Percentiles rank a stretch among this genome's conserved stretches.
These are phyloP conservation scores for Stachybotrys echinatus DNA, from an alignment of 2,329 filamentous ascomycete genomes.

Conservation along the genomic window DNA sequence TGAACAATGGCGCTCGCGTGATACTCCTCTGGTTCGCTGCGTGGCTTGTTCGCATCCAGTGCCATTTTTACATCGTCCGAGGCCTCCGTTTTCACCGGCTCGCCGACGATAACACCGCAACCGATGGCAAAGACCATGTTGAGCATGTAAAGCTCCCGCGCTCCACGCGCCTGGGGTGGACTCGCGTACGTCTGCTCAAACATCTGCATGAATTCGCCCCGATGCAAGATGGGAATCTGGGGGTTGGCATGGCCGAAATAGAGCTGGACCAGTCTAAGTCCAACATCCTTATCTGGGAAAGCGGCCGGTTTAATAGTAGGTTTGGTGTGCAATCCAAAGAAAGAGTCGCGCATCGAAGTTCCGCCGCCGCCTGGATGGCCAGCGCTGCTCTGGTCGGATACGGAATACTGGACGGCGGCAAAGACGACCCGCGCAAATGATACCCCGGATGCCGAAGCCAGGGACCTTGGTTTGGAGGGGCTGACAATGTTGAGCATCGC, in stretches of 20 bases:
- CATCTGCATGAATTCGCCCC: slow-evolving; percentile 82
- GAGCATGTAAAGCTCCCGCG: slow-evolving; percentile 84
- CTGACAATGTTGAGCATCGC: slow-evolving; percentile 72
- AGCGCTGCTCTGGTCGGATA: slow-evolving; percentile 53
- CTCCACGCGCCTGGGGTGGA: slow-evolving; percentile 60
- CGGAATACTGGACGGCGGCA: slow-evolving; percentile 76
- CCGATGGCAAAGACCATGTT: slow-evolving; percentile 98
- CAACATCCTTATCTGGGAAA: slow-evolving; percentile 76
- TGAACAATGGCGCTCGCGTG: slow-evolving; percentile 92
- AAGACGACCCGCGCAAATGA: slow-evolving; percentile 94
- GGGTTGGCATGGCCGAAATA: slow-evolving; percentile 97
- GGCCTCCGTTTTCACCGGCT: slow-evolving; percentile 46
- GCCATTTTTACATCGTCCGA: slow-evolving; percentile 22
- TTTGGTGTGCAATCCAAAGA: slow-evolving; percentile 92
- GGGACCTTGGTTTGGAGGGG: slow-evolving; percentile 71
- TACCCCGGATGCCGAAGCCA: slow-evolving; percentile 83
- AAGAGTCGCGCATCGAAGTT: slow-evolving; percentile 88
- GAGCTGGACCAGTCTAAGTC: slow-evolving; percentile 65
- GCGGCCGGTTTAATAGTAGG: slow-evolving; percentile 79
- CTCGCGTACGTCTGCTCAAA: slow-evolving; percentile 76
- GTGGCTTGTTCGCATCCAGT: slow-evolving; percentile 25
- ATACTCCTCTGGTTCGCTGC: slow-evolving; percentile 86
- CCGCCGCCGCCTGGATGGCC: slow-evolving; percentile 35
- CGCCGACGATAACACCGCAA: slow-evolving; percentile 80
- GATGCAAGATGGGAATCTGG: slow-evolving; percentile 88